Evolutionary conservation across 257 asterid species (phyloP).

Genomic region (Prunella vulgaris): DNA sequence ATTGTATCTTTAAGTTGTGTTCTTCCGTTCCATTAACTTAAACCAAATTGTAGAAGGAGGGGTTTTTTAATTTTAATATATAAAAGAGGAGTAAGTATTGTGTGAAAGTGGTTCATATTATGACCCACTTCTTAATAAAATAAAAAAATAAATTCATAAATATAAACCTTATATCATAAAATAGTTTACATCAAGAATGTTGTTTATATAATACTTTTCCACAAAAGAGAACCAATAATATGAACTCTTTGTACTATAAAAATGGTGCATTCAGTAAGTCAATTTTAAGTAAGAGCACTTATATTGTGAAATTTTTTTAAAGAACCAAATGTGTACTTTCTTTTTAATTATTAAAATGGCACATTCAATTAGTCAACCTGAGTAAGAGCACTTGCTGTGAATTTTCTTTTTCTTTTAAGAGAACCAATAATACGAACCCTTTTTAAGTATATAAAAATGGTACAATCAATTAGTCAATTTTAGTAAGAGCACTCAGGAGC

Average conservation of each 20-base stretch:
- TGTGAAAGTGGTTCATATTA: too few species aligned
- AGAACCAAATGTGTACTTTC: too few species aligned
- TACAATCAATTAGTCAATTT: not conserved
- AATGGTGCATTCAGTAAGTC: not conserved
- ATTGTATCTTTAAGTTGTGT: not conserved
- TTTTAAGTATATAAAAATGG: too few species aligned
- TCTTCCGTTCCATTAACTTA: not conserved
- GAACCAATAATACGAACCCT: too few species aligned
- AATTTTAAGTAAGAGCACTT: not conserved
- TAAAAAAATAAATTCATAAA: too few species aligned
- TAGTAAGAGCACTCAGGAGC: not conserved
- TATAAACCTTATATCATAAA: too few species aligned
- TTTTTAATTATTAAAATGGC: not conserved
- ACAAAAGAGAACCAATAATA: not conserved
- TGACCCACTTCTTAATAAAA: too few species aligned
- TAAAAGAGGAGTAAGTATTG: too few species aligned
- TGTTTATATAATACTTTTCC: too few species aligned
- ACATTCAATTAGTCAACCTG: not conserved
- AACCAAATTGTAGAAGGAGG: not conserved
- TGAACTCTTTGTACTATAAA: not conserved
- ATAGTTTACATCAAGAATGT: too few species aligned
- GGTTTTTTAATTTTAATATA: too few species aligned
- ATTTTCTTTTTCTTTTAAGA: too few species aligned
- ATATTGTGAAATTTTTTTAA: not conserved
- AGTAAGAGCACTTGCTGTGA: not conserved